Conservation (phyloP, 192 early-diverging fungal genomes). For the Coemansia sp. region DNA sequence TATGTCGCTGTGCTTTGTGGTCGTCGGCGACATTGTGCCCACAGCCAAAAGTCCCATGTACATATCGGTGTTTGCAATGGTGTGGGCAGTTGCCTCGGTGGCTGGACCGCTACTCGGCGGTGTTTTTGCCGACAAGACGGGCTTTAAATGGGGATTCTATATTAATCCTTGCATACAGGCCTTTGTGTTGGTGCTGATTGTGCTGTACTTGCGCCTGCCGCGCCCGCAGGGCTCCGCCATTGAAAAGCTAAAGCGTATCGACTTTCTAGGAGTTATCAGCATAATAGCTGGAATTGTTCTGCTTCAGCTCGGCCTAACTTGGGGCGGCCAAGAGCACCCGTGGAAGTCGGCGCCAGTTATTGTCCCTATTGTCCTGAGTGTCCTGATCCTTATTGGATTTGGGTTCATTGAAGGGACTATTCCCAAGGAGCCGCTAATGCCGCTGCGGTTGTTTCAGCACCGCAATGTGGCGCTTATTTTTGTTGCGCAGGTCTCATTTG, state of each 20-base stretch:
- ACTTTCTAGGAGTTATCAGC: slow-evolving; percentile 58
- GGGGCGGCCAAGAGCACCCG: slow-evolving; percentile 62
- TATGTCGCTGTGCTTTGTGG: slow-evolving; percentile 58
- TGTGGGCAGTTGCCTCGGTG: slow-evolving; percentile 58
- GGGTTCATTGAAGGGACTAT: slow-evolving; percentile 58
- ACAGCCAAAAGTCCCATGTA: slow-evolving; percentile 58
- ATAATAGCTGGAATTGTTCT: slow-evolving; percentile 57
- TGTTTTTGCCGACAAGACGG: slow-evolving; percentile 53
- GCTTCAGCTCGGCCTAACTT: slow-evolving; percentile 66
- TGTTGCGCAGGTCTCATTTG: slow-evolving; percentile 22
- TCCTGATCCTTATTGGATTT: slow-evolving; percentile 44
- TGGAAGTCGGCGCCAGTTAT: slow-evolving; percentile 56
- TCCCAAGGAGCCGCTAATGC: slow-evolving; percentile 62
- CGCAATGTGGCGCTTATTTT: slow-evolving; percentile 32
- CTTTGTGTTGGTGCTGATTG: slow-evolving; percentile 43
- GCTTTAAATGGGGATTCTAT: slow-evolving; percentile 58
- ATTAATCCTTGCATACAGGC: slow-evolving; percentile 51
- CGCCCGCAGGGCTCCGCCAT: slow-evolving; percentile 17
- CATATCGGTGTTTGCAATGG: slow-evolving; percentile 51
- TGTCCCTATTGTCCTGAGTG: slow-evolving; percentile 28
- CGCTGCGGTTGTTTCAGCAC: slow-evolving; percentile 56
- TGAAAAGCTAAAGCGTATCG: slow-evolving; percentile 61
- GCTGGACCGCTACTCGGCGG: slow-evolving; percentile 59
- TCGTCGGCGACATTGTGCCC: slow-evolving; percentile 63
- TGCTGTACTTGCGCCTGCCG: slow-evolving; percentile 41